Conservation (phyloP, 2,329 filamentous ascomycete genomes). For the Phoma herbarum region DNA sequence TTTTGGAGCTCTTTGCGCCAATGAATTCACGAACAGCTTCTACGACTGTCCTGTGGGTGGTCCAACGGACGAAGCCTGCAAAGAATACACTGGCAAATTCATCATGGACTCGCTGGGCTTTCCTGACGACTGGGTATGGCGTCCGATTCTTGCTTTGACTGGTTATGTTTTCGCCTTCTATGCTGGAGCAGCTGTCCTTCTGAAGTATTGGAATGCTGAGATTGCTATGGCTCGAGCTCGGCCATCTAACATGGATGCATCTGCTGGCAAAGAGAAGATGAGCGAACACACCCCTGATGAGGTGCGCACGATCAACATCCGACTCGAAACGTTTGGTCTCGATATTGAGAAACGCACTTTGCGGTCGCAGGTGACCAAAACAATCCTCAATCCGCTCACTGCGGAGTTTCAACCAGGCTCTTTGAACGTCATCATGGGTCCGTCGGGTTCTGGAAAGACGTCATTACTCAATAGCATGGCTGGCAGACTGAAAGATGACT, state of each 20-base stretch:
- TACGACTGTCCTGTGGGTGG: slow-evolving; percentile 76
- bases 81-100: slow-evolving; percentile 73
- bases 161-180: slow-evolving; percentile 72
- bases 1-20: slow-evolving; percentile 74
- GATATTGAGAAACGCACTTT: slow-evolving; percentile 69
- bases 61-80: slow-evolving; percentile 70
- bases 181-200: slow-evolving; percentile 65
- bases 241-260: slow-evolving; percentile 64
- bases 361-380: slow-evolving; percentile 58
- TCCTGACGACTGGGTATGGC: slow-evolving; percentile 70
- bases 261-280: slow-evolving; percentile 76
- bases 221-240: slow-evolving; percentile 74
- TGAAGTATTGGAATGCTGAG: slow-evolving; percentile 71
- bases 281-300: slow-evolving; percentile 61
- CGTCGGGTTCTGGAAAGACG: slow-evolving; percentile 79
- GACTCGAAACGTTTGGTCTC: slow-evolving; percentile 70
- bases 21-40: slow-evolving; percentile 76
- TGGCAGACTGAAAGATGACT: slow-evolving; percentile 68
- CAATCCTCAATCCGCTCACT: slow-evolving; percentile 72
- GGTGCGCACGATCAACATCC: slow-evolving; percentile 70
- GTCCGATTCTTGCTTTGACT: slow-evolving; percentile 70
- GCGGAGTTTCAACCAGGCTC: slow-evolving; percentile 72
- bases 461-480: slow-evolving; percentile 78
- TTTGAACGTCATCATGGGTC: slow-evolving; percentile 82
- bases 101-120: slow-evolving; percentile 75